Percentiles rank a stretch among this genome's conserved stretches.
phyloP scores from a whole-genome alignment of 345 rosid species.

The Eucalyptus pauciflora region DNA sequence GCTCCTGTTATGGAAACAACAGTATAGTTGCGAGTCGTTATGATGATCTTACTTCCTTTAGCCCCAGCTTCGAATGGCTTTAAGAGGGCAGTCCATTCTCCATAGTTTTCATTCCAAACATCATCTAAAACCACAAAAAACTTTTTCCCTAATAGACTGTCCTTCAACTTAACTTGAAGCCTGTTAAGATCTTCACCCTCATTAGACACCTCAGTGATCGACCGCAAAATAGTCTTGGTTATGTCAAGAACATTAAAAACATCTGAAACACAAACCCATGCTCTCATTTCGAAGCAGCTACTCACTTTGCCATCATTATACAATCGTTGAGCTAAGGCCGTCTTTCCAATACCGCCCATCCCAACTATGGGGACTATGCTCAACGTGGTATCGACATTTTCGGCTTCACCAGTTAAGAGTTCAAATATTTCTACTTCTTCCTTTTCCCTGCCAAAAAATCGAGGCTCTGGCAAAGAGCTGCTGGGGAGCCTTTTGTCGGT shows the following conservation, averaged over 20 bases:
- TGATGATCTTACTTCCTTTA: no score
- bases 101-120: background rate
- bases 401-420: rapidly evolving
- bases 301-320: background rate
- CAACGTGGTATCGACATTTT: rapidly evolving
- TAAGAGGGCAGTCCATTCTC: rapidly evolving
- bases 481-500: background rate
- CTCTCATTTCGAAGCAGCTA: background rate
- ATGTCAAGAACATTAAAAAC: background rate
- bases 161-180: background rate
- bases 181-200: background rate
- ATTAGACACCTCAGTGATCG: rapidly evolving
- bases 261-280: background rate
- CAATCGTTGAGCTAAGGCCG: rapidly evolving
- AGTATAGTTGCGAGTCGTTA: no score
- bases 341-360: background rate
- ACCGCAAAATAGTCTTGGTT: background rate
- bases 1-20: no score
- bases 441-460: background rate
- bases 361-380: background rate
- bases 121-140: background rate
- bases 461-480: rapidly evolving
- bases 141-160: rapidly evolving
- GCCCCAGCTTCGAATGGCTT: background rate
- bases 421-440: rapidly evolving